Percentiles rank a stretch among this genome's conserved stretches.
Conservation (phyloP, 1,284 basidiomycete genomes). For the Apiotrichum domesticum region DNA sequence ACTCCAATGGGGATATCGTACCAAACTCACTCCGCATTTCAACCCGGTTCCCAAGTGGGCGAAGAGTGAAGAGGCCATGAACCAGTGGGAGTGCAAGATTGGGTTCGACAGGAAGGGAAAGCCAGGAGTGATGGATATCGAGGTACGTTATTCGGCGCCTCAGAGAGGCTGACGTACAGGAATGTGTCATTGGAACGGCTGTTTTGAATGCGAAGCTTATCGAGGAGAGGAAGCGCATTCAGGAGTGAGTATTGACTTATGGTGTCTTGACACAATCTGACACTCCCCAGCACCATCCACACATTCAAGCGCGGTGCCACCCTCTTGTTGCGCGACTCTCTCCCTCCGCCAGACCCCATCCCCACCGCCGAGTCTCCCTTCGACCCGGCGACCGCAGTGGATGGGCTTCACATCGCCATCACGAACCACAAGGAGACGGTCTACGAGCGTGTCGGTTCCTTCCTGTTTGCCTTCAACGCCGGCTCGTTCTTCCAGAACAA, state of each 20-base stretch:
- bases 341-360: slow-evolving; percentile 44
- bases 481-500: slow-evolving; percentile 98
- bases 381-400: slow-evolving; percentile 11
- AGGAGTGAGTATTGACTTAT: slow-evolving; percentile 53
- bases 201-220: slow-evolving; percentile 68
- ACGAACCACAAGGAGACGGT: slow-evolving; percentile 75
- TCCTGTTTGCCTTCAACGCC: slow-evolving; percentile 80
- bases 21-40: slow-evolving; percentile 97
- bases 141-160: slow-evolving; percentile 53
- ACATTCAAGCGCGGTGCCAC: slow-evolving; percentile 86
- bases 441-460: slow-evolving; percentile 75
- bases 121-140: slow-evolving; percentile 81
- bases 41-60: slow-evolving; percentile 62
- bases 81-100: slow-evolving; percentile 48
- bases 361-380: slow-evolving; percentile 32
- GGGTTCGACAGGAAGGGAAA: slow-evolving; percentile 83
- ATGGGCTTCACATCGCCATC: slow-evolving; percentile 60
- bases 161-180: slow-evolving; percentile 49
- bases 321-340: slow-evolving; percentile 81
- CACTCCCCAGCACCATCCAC: slow-evolving; percentile 59
- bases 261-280: background rate
- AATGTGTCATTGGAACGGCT: slow-evolving; percentile 86
- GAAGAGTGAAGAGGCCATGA: slow-evolving; percentile 9
- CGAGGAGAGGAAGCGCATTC: slow-evolving; percentile 60
- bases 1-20: slow-evolving; percentile 83